Evolutionary conservation across 208 protist genomes (phyloP), one percentile per base, ranked within the genome.

Genomic region (Wallacemonas rigidus): DNA sequence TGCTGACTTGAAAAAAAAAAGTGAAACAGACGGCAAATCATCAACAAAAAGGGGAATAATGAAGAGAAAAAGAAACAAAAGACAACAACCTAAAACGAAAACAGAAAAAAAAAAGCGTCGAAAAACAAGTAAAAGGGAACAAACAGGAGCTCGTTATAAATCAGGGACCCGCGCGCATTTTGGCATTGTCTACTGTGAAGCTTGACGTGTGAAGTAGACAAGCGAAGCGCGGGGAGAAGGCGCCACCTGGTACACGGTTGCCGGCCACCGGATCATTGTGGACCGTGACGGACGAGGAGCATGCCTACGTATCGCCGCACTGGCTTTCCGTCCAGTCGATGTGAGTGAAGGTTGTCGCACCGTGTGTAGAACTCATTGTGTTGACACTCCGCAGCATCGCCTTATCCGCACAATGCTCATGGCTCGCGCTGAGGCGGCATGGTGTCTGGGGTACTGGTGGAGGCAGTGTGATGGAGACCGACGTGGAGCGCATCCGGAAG

Each of bases 41-140:
- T 26, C 26, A 26, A 26, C 26, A 26, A 26, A 26, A 26, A 26
- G 26, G 26, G 26, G 26, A 8, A 57, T 38, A 38, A 45, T n/a
- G 9, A 73, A 54, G 44, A 73, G 51, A 39, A 69, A 54, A 63
- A 55, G 43, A 45, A 58, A 58, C 11, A 26, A 26, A 26, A 26
- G 26, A 26, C 26, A 26, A 26, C 26, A 26, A 26, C n/a, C n/a
- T 26, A 26, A 26, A 61, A 35, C 15, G 50, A 58, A 65, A 71
- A 56, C 45, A 71, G 26, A 57, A 55, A 58, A 72, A 67, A 36
- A 11, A 45, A 15, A 56, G 11, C 14, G 17, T 35, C 53, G 53
- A n/a, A 36, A 57, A 57, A 57, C 14, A 17, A 57, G 14, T 36
- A 36, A 36, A 57, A 57, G 53, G 45, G 12, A 50, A 50, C 8